Base-by-base conservation (phyloP, 352 stramenopile species). In the Aphanomyces invadans region DNA sequence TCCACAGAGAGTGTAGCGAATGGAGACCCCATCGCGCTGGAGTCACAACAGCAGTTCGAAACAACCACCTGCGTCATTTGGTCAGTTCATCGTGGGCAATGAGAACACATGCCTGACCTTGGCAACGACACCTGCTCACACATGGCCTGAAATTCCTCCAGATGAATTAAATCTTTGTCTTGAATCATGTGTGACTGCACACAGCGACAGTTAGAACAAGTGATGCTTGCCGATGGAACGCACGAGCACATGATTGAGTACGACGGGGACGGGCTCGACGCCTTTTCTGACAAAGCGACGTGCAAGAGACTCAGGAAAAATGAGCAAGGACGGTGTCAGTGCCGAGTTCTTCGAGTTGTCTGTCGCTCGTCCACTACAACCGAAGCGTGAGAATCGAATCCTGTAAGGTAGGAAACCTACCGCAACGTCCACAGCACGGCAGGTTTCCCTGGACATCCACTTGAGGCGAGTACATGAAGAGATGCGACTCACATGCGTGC, bases 181-280 rank as follows among this genome's bases (percentile, higher is more conserved):
- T 23, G 12, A 25, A 52, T 52, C 44, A 52, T 52, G 19, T 23
- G 4, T 19, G 44, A 26, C 44, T 52, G 21, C 44, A 52, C 23
- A 15, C 15, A n/a, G n/a, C n/a, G n/a, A 17, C 9, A 17, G 38
- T 45, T 17, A 19, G 23, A 56, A 15, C 49, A 56, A 56, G 9
- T 33, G 23, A 9, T 19, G 19, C 28, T 9, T 17, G 28, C 4
- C 15, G 23, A 19, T 45, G 12, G 21, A 1, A 33, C 2, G 33
- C 4, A 67, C 60, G 42, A 67, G 19, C 7, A 67, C 29, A 45
- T 67, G 60, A 19, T 51, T 51, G 21, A 67, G 2, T 7, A 67
- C 60, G 3, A 67, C 31, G 10, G 60, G 60, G 26, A 67, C 60
- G 11, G 60, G 60, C 12, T 59, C 39, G 4, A 67, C 36, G 42